phyloP scores from a whole-genome alignment of 2,329 filamentous ascomycete genomes.

The Arthrobotrys iridis region DNA sequence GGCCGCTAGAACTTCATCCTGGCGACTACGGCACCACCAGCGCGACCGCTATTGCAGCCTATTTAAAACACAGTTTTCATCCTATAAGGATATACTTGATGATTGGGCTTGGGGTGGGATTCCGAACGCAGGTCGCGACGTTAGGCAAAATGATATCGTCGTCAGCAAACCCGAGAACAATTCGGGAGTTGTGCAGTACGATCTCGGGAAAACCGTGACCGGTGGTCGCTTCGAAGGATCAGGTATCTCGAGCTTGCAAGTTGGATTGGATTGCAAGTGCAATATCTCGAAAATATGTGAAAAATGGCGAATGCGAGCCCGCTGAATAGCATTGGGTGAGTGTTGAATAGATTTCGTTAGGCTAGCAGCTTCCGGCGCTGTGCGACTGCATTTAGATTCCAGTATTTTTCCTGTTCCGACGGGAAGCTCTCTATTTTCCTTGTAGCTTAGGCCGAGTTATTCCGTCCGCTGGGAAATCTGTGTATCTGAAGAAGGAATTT shows the following conservation, averaged over 20 bases:
- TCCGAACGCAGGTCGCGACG: neutral
- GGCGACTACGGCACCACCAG: neutral
- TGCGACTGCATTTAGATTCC: neutral
- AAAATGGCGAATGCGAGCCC: neutral
- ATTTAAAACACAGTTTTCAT: neutral
- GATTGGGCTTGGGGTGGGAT: neutral
- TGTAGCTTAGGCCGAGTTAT: neutral
- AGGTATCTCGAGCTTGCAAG: neutral
- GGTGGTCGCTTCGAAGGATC: neutral
- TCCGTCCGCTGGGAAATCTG: neutral
- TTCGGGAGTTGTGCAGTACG: neutral
- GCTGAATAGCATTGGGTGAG: neutral
- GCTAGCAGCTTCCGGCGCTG: neutral
- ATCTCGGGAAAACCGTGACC: neutral
- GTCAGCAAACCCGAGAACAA: neutral
- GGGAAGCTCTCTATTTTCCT: neutral
- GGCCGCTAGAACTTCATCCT: neutral
- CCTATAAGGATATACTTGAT: neutral
- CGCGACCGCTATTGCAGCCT: neutral
- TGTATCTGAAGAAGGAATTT: neutral
- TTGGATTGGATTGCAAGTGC: neutral
- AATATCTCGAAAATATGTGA: neutral
- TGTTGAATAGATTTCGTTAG: neutral
- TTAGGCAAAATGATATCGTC: neutral
- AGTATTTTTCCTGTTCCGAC: neutral